Evolutionary conservation across 441 rosid genomes (phyloP).

Genomic region (Dalechampia spathulata): DNA sequence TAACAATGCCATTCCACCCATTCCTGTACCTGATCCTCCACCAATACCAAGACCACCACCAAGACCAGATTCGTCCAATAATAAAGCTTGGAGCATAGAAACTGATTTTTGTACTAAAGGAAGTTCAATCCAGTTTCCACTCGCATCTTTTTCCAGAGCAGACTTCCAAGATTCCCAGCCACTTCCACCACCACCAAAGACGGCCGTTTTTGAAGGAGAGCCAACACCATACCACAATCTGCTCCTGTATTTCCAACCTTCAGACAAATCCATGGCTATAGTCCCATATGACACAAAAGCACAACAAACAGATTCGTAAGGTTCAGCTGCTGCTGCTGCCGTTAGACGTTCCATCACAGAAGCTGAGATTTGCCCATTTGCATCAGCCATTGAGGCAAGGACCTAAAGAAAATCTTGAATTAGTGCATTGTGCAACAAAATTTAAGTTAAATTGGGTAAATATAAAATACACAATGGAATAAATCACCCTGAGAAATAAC

Average conservation of each 20-base stretch:
- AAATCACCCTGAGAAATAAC: slow-evolving; percentile 6
- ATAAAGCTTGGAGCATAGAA: slow-evolving; percentile 94
- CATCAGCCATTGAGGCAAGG: slow-evolving; percentile 99
- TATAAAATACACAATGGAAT: too few relatives aligned
- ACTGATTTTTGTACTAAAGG: slow-evolving; percentile 93
- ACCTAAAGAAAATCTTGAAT: slow-evolving; percentile 42
- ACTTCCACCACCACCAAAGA: slow-evolving; percentile 94
- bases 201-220: slow-evolving; percentile 52
- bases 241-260: slow-evolving; percentile 99
- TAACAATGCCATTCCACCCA: slow-evolving; percentile 99
- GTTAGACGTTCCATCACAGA: slow-evolving; percentile 94
- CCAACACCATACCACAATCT: slow-evolving; percentile 98
- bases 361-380: slow-evolving; percentile 92
- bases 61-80: slow-evolving; percentile 95
- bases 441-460: slow-evolving; percentile 10
- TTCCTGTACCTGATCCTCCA: slow-evolving; percentile 99
- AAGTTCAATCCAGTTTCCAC: slow-evolving; percentile 98
- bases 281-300: slow-evolving; percentile 99
- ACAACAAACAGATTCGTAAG: slow-evolving; percentile 95
- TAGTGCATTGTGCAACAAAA: slow-evolving; percentile 17
- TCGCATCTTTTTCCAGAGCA: slow-evolving; percentile 83
- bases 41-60: slow-evolving; percentile 99
- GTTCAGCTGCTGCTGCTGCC: slow-evolving; percentile 98
- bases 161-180: slow-evolving; percentile 89
- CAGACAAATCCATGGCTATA: slow-evolving; percentile 86